These are phyloP conservation scores for Macadamia tetraphylla DNA, from an alignment of 164 flowering plant species.

Conservation along the genomic window DNA sequence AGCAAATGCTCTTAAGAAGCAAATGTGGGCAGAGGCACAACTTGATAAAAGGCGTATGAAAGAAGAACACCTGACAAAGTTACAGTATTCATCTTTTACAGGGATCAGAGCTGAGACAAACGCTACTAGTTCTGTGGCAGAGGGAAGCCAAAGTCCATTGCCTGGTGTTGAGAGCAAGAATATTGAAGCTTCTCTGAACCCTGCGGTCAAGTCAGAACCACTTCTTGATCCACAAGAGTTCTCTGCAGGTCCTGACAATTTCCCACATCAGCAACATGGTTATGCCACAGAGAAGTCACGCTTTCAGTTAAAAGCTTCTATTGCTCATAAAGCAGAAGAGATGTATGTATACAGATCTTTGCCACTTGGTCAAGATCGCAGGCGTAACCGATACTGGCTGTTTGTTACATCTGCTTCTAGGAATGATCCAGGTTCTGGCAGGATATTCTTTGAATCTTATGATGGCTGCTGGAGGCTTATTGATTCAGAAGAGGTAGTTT, in stretches of 20 bases:
- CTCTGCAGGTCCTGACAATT: slow-evolving; percentile 37
- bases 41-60: slow-evolving; percentile 76
- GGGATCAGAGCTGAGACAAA: slow-evolving; percentile 41
- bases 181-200: slow-evolving; percentile 29
- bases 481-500: slow-evolving; percentile 73
- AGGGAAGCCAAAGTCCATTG: slow-evolving; percentile 50
- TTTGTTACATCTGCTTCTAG: slow-evolving; percentile 63
- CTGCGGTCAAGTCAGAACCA: slow-evolving; percentile 31
- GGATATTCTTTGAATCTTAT: slow-evolving; percentile 72
- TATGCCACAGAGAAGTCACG: slow-evolving; percentile 66
- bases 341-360: slow-evolving; percentile 78
- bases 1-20: slow-evolving; percentile 87
- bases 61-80: slow-evolving; percentile 53
- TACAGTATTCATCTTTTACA: slow-evolving; percentile 31
- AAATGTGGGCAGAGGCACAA: slow-evolving; percentile 92
- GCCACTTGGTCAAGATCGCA: slow-evolving; percentile 91
- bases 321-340: slow-evolving; percentile 79
- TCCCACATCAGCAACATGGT: slow-evolving; percentile 38
- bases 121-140: slow-evolving; percentile 22
- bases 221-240: slow-evolving; percentile 31
- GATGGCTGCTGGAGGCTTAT: slow-evolving; percentile 81
- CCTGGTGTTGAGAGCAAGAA: slow-evolving; percentile 31
- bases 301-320: slow-evolving; percentile 63
- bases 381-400: slow-evolving; percentile 87
- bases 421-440: slow-evolving; percentile 81